phyloP scores from a whole-genome alignment of 768 basidiomycete genomes.

The Chalciporus pseudorubinellus region DNA sequence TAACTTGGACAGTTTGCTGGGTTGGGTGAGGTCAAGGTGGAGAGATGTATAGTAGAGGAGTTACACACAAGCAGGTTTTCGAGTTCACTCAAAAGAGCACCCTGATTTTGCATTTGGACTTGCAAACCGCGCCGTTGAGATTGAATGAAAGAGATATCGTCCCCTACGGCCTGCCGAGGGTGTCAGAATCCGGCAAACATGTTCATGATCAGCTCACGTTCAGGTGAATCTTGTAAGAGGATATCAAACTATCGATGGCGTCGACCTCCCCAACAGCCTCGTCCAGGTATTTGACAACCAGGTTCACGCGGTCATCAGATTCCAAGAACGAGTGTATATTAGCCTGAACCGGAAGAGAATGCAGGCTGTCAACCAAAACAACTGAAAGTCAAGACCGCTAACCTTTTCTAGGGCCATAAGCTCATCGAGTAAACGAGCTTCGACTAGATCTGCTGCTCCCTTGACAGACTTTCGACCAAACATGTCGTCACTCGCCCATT shows the following conservation, averaged over 20 bases:
- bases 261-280: constrained; percentile 88
- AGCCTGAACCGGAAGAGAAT: constrained; percentile 44
- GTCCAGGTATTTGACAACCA: constrained; percentile 86
- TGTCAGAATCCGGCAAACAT: constrained; percentile 10
- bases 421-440: constrained; percentile 85
- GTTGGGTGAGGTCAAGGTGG: neutral
- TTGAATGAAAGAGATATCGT: constrained; percentile 95
- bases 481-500: constrained; percentile 88
- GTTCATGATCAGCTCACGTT: constrained; percentile 58
- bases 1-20: constrained; percentile 95
- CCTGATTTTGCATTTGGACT: constrained; percentile 96
- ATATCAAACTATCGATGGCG: constrained; percentile 83
- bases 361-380: constrained; percentile 1
- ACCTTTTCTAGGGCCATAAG: constrained; percentile 93
- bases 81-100: constrained; percentile 77
- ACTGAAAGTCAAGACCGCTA: constrained; percentile 8
- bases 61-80: constrained; percentile 76
- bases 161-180: constrained; percentile 72
- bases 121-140: constrained; percentile 95
- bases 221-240: constrained; percentile 94
- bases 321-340: constrained; percentile 98
- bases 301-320: constrained; percentile 84
- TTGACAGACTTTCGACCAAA: constrained; percentile 59
- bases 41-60: neutral
- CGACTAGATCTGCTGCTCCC: constrained; percentile 87